Percentiles rank a stretch among this genome's conserved stretches.
phyloP scores from a whole-genome alignment of 1,284 basidiomycete genomes.

The Fereydounia khargensis region DNA sequence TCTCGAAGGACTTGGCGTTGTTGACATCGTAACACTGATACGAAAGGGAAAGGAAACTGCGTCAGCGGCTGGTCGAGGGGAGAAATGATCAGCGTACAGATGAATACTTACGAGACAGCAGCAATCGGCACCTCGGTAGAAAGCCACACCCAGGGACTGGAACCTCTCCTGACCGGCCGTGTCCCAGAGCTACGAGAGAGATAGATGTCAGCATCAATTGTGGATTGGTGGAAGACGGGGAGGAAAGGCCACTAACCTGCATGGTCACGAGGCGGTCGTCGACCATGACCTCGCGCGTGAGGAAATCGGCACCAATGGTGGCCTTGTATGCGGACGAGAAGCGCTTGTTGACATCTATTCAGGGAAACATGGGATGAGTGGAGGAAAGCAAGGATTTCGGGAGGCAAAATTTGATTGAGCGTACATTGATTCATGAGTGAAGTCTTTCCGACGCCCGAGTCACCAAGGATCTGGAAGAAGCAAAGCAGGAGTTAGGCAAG shows the following conservation, averaged over 20 bases:
- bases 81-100: background rate
- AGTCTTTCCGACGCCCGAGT: slow-evolving; percentile 86
- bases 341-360: slow-evolving; percentile 87
- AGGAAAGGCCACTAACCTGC: slow-evolving; percentile 68
- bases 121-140: slow-evolving; percentile 98
- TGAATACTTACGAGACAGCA: slow-evolving; percentile 76
- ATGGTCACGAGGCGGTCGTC: slow-evolving; percentile 97
- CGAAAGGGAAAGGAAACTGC: background rate
- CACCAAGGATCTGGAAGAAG: slow-evolving; percentile 40
- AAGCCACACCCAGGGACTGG: slow-evolving; percentile 96
- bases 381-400: background rate
- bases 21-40: slow-evolving; percentile 80
- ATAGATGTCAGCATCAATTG: no score
- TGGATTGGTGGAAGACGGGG: background rate
- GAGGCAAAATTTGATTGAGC: slow-evolving; percentile 1
- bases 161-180: slow-evolving; percentile 99
- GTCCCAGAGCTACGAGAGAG: slow-evolving; percentile 77
- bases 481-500: background rate
- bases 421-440: slow-evolving; percentile 97
- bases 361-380: slow-evolving; percentile 1
- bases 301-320: slow-evolving; percentile 60
- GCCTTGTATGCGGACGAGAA: slow-evolving; percentile 98
- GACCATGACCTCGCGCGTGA: slow-evolving; percentile 98
- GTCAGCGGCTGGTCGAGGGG: no score
- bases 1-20: slow-evolving; percentile 96